These are phyloP conservation scores for Taxillus chinensis DNA, from an alignment of 164 flowering plant genomes.

Conservation along the genomic window DNA sequence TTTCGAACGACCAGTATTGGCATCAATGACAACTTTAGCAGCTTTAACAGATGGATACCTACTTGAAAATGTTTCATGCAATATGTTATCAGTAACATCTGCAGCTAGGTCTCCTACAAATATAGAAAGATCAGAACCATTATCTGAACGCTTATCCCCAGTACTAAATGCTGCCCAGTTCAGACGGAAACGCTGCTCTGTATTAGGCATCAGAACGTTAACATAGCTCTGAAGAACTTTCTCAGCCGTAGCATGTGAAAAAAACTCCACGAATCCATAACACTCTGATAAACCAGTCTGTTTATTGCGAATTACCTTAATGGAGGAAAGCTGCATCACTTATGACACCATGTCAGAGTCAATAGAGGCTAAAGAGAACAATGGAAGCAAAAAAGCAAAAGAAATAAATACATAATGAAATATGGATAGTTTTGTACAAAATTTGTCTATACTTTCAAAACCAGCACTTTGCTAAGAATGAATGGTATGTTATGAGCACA, in stretches of 20 bases:
- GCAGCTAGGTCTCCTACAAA: conserved; percentile 14
- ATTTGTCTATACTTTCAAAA: too few relatives aligned
- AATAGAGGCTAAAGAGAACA: background rate
- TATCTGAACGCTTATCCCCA: conserved; percentile 10
- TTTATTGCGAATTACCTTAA: conserved; percentile 94
- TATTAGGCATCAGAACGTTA: conserved; percentile 61
- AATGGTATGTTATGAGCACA: too few relatives aligned
- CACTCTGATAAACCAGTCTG: conserved; percentile 89
- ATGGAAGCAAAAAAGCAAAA: background rate
- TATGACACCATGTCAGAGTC: too few relatives aligned
- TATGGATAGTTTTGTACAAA: too few relatives aligned
- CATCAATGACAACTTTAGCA: conserved; percentile 14
- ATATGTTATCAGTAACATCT: conserved; percentile 19
- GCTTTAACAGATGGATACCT: conserved; percentile 10
- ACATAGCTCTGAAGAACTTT: conserved; percentile 65
- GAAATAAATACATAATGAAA: background rate
- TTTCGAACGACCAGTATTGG: conserved; percentile 13
- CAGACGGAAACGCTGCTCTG: conserved; percentile 65
- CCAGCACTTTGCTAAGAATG: too few relatives aligned
- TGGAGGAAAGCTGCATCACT: conserved; percentile 43
- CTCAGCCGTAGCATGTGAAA: conserved; percentile 71
- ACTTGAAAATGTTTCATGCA: conserved; percentile 79
- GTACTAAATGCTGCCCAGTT: conserved; percentile 14
- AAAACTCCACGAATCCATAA: conserved; percentile 93
- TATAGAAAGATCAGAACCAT: conserved; percentile 11